These are phyloP conservation scores for Curvularia sp. DNA, from an alignment of 2,329 filamentous ascomycete species.

Conservation along the genomic window DNA sequence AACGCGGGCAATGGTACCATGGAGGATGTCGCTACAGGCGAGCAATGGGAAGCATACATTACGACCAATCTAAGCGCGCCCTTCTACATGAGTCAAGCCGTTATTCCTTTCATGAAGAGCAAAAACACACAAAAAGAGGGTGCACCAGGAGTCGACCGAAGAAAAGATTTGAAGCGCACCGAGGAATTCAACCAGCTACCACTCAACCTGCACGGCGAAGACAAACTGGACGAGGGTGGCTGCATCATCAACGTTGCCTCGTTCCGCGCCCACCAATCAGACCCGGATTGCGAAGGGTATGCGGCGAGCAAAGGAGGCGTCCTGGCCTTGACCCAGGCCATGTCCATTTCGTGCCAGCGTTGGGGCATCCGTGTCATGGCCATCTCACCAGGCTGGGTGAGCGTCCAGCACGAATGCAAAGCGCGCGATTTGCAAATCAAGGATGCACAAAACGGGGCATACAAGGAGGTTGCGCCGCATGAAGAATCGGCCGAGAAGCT, in stretches of 20 bases:
- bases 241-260: constrained; percentile 57
- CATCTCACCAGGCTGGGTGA: constrained; percentile 60
- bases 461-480: constrained; percentile 27
- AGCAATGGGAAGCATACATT: constrained; percentile 36
- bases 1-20: constrained; percentile 34
- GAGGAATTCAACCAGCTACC: constrained; percentile 32
- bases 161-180: constrained; percentile 30
- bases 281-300: constrained; percentile 59
- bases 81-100: constrained; percentile 34
- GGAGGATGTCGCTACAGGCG: constrained; percentile 32
- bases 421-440: constrained; percentile 51
- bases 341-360: constrained; percentile 55
- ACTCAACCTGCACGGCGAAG: constrained; percentile 28
- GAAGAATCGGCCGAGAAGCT: constrained; percentile 24
- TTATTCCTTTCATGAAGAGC: constrained; percentile 34
- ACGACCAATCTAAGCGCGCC: constrained; percentile 34
- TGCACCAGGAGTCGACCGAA: constrained; percentile 22
- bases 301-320: constrained; percentile 60
- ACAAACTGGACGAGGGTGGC: constrained; percentile 35
- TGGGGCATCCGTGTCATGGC: constrained; percentile 57
- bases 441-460: constrained; percentile 26
- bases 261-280: constrained; percentile 59
- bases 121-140: constrained; percentile 25
- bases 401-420: constrained; percentile 55
- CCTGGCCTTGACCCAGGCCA: constrained; percentile 57